Base-by-base conservation (phyloP, 257 asterid species). In the Ocimum tenuiflorum region DNA sequence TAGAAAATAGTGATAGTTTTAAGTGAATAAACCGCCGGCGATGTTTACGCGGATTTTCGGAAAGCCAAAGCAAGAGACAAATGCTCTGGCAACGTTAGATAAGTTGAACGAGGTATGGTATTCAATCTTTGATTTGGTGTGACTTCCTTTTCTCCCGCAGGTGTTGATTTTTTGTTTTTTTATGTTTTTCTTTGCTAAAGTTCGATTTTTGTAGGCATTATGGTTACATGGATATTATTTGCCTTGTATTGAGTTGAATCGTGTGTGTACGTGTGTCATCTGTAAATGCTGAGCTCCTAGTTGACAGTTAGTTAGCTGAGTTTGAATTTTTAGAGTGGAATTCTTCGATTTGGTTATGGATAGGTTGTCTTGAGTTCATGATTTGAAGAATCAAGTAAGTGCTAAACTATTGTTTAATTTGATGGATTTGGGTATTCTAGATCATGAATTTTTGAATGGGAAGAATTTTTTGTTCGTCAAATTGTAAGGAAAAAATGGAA, bases 31-130 rank as follows among this genome's bases (percentile, higher is more conserved):
- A 27, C 45, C 46, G 65, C 49, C 79, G 31, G 70, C 68, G 50
- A 85, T 85, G 92, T 80, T 85, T 70, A 18, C 75, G 29, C 80
- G 84, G 53, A 64, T 85, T 20, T 85, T 85, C 41, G 83, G 92
- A 53, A 85, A 80, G 75, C 85, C 87, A 27, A 77, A 77, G 76
- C 78, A 77, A 60, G 85, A 85, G 72, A 33, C 83, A 13, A 77
- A 73, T 82, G 79, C 88, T 72, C 75, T 80, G 48, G 71, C 78
- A 49, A 77, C 87, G 8, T 47, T 85, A 11, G 85, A 80, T 61
- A 82, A 85, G 76, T 66, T 85, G 75, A 83, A 73, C n/a, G 89
- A 85, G 89, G 92, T 85, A 72, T 65, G 14, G 11, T 17, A 7
- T 56, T 46, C 59, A 65, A 63, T 75, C 73, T 42, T 57, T 53